A percentile compares a stretch with the other conserved stretches of the same genome.
These are phyloP conservation scores for Candida nitratophila DNA, from an alignment of 805 yeast species.

Conservation along the genomic window DNA sequence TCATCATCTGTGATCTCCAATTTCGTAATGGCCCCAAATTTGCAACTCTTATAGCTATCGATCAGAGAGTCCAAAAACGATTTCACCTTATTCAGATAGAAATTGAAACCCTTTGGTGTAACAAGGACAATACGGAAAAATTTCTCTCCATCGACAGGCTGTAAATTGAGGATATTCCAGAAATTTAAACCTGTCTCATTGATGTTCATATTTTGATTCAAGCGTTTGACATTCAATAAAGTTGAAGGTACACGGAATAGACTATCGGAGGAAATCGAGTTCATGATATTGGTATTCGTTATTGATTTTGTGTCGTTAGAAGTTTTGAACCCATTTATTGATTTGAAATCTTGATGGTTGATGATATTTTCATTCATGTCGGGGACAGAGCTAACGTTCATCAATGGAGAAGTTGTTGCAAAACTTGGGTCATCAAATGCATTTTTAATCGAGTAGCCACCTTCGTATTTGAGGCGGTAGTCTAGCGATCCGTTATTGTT, in stretches of 20 bases:
- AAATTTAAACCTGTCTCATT: conserved; percentile 42
- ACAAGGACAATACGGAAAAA: conserved; percentile 47
- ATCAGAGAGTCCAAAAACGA: conserved; percentile 34
- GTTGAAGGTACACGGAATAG: conserved; percentile 31
- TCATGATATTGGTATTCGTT: conserved; percentile 1
- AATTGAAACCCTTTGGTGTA: conserved; percentile 16
- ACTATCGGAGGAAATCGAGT: conserved; percentile 10
- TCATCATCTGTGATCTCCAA: conserved; percentile 3
- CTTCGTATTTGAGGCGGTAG: neutral
- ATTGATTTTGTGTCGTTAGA: neutral
- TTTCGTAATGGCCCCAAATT: conserved; percentile 33
- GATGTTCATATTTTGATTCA: conserved; percentile 34
- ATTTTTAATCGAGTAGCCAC: neutral
- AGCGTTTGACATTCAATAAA: conserved; percentile 25
- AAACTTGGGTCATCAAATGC: conserved; percentile 35
- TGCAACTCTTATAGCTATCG: conserved; percentile 39
- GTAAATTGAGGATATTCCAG: conserved; percentile 54
- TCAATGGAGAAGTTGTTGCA: conserved; percentile 24
- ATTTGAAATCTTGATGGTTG: neutral
- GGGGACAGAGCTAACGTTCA: conserved; percentile 14
- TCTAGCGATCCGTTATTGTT: neutral
- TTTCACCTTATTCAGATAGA: conserved; percentile 20
- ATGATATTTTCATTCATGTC: neutral
- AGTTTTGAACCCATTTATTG: neutral
- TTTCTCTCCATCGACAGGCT: conserved; percentile 44